Evolutionary conservation across 345 rosid genomes (phyloP), one percentile per base, ranked within the genome.

Genomic region (Citrus hindsii): DNA sequence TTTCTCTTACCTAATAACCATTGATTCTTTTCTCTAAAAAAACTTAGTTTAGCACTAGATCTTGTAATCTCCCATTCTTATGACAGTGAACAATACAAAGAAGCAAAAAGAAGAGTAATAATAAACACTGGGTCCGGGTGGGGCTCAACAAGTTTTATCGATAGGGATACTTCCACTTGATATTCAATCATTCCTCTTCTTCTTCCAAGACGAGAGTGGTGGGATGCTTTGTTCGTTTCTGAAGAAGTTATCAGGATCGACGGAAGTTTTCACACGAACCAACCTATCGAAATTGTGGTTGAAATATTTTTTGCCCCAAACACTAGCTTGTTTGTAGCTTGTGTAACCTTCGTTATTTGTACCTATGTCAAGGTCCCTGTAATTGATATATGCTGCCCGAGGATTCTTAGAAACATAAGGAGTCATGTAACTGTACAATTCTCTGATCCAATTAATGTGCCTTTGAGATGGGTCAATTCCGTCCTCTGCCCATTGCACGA

Each of bases 221-320:
- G 95, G 95, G 28, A 92, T 82, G 38, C 94, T 91, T 80, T 92
- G 97, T 37, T 91, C 97, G 59, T 89, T 85, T 40, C 88, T 82
- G 51, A 92, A 92, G 80, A 92, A 86, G 56, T 92, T 90, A 0
- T 33, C 75, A 10, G 90, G 96, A 76, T 90, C 97, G 55, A 93
- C 82, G 58, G 22, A 77, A 4, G 92, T 71, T 81, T 93, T 91
- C 69, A 89, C 75, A 37, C 21, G 71, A 65, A 89, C 88, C 82
- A 93, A 78, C 74, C 87, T 88, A 53, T 83, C 40, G 80, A 92
- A 89, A 22, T 92, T 92, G 13, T 53, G 76, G 71, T 84, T 84
- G 68, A 87, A 91, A 76, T 93, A 90, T 74, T 69, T 89, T 6
- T 32, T n/a, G 12, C 97, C 95, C 85, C 89, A 92, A 12, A 4